phyloP scores from a whole-genome alignment of 805 yeast species.

The Zygotorulaspora sp. region DNA sequence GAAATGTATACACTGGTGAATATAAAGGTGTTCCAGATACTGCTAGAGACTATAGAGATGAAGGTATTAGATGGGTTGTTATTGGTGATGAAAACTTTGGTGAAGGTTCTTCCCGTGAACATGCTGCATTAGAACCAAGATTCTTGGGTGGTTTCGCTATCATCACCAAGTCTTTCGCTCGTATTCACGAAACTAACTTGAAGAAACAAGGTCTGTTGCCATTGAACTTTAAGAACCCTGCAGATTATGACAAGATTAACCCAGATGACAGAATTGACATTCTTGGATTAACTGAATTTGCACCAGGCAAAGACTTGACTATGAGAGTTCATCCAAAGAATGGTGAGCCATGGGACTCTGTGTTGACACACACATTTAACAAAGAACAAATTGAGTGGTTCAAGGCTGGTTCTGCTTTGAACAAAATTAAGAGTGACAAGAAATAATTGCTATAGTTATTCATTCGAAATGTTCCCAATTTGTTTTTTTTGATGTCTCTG shows the following conservation, averaged over 20 bases:
- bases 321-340: constrained; percentile 68
- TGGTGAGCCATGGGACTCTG: constrained; percentile 82
- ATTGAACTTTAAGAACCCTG: constrained; percentile 83
- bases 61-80: constrained; percentile 93
- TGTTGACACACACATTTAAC: constrained; percentile 95
- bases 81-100: constrained; percentile 98
- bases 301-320: constrained; percentile 89
- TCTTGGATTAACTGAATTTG: constrained; percentile 72
- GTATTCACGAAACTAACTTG: constrained; percentile 99
- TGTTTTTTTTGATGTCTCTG: constrained; percentile 10
- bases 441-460: constrained; percentile 1
- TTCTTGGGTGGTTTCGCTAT: constrained; percentile 97
- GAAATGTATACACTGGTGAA: constrained; percentile 87
- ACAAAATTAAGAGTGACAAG: constrained; percentile 47
- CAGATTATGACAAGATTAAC: constrained; percentile 89
- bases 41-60: constrained; percentile 90
- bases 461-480: constrained; percentile 1
- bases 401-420: constrained; percentile 98
- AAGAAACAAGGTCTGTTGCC: constrained; percentile 99
- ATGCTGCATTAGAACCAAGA: constrained; percentile 99
- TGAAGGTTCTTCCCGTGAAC: constrained; percentile 99
- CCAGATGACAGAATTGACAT: constrained; percentile 87
- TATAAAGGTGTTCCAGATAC: constrained; percentile 96
- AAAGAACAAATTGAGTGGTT: constrained; percentile 97
- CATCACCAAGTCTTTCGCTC: constrained; percentile 95